Base-by-base conservation (phyloP, 176 grass and related monocot genomes). In the Themeda triandra region DNA sequence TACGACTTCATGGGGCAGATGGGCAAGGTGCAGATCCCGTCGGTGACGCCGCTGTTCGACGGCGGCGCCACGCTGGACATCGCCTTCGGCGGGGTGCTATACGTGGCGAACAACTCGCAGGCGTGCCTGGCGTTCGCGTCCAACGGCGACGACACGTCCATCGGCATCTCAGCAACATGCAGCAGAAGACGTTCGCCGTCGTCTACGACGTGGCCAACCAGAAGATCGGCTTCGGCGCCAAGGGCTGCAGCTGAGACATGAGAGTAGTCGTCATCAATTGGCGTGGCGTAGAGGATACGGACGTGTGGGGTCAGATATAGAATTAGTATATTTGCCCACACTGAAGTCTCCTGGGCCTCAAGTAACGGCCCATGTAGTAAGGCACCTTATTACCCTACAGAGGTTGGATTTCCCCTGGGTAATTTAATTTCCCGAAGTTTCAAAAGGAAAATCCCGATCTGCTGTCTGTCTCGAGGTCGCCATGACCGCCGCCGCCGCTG, bases 71-170 rank as follows among this genome's bases (percentile, higher is more conserved):
- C 77, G 19, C 27, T 98, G 28, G 19, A 21, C n/a, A 76, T 93
- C 31, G 80, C 80, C 84, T 86, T 87, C 87, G 63, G 33, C 18
- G 93, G 93, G 25, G 72, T 95, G 80, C 54, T 95, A 27, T 93
- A 93, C 88, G 81, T 92, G 53, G 40, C 86, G 12, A 78, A 73
- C 78, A 69, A 71, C 32, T 87, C 89, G 75, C 89, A 92, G 80
- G 87, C 73, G 23, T 98, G 96, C 66, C 91, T 98, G 7, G 96
- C 96, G 31, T 98, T 98, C 76, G 87, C 92, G 13, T 79, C 76
- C 68, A 98, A 92, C 75, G 82, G 66, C n/a, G 82, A 77, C 21
- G 62, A 86, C 29, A 29, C 71, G 6, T 84, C 82, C 53, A 19
- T 89, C 60, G 68, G 46, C 18, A 98, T 98, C 67, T 98, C 27